phyloP scores from a whole-genome alignment of 345 rosid species.

The Hypericum androsaemum region DNA sequence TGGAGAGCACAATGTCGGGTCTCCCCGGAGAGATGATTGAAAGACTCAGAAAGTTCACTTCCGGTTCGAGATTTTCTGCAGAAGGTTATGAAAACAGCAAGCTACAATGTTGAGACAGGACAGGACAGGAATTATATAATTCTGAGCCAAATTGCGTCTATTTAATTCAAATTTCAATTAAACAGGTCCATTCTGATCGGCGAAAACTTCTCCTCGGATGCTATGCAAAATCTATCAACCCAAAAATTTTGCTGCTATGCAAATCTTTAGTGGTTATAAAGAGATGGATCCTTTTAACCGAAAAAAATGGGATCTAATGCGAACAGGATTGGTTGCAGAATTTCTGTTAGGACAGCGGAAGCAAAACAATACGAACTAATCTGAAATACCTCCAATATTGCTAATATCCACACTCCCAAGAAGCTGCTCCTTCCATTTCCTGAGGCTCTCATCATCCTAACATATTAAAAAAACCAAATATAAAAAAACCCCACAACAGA shows the following conservation, averaged over 20 bases:
- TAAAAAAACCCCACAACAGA: neutral
- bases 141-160: no score
- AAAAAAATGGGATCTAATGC: no score
- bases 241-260: no score
- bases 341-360: no score
- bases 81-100: neutral
- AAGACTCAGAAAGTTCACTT: conserved; percentile 3
- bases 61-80: conserved; percentile 2
- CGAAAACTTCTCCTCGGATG: no score
- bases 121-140: neutral
- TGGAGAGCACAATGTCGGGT: conserved; percentile 1
- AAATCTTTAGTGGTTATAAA: no score
- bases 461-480: conserved; percentile 1
- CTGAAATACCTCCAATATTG: conserved; percentile 51
- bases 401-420: conserved; percentile 63
- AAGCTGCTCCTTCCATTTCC: conserved; percentile 94
- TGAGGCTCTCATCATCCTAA: conserved; percentile 88
- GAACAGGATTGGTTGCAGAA: no score
- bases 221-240: no score
- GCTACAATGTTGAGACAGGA: neutral
- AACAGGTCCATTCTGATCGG: no score
- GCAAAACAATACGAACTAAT: no score
- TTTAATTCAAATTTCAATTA: no score
- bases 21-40: neutral
- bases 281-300: no score